Evolutionary conservation across 352 stramenopile species (phyloP), one percentile per base, ranked within the genome.

Genomic region (Hyaloperonospora arabidopsidis): DNA sequence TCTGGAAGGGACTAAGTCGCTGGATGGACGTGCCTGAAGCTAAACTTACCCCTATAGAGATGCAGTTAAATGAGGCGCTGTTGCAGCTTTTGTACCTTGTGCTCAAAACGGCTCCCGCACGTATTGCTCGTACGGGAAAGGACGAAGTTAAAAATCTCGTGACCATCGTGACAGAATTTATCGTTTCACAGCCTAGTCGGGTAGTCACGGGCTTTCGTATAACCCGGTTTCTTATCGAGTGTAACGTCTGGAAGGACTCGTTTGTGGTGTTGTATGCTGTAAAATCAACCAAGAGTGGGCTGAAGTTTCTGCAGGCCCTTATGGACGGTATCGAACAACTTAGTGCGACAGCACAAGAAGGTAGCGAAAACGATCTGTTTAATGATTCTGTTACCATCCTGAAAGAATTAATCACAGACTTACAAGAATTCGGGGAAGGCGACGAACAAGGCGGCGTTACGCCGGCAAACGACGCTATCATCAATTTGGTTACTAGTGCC

Each of bases 51-150:
- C 21, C 62, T 0, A 46, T 64, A 12, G 65, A 74, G 38, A 63
- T 65, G 45, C 58, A 68, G 38, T 43, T 74, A 5, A 77, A 77
- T 53, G 69, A 72, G 28, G 72, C 72, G 4, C 56, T 88, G 8
- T 61, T 90, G 13, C 74, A 84, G 57, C 58, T 90, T 25, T 54
- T 90, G 22, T 86, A 86, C 51, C 50, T 86, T 13, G 71, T 88
- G 36, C 35, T 93, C 46, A 79, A 84, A 44, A 79, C 63, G n/a
- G 72, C 76, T 1, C 60, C 76, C 2, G 67, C 77, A 1, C 70
- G 79, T 10, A 68, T 88, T 25, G 68, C 70, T 5, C 67, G 64
- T 1, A 63, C 84, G 38, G 60, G 67, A 1, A 74, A 77, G 28
- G 74, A 87, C 23, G 71, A 90, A 54, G 68, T 87, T 5, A 75